Evolutionary conservation across 108 stramenopile species (phyloP).

Genomic region (Fragilaria radians): DNA sequence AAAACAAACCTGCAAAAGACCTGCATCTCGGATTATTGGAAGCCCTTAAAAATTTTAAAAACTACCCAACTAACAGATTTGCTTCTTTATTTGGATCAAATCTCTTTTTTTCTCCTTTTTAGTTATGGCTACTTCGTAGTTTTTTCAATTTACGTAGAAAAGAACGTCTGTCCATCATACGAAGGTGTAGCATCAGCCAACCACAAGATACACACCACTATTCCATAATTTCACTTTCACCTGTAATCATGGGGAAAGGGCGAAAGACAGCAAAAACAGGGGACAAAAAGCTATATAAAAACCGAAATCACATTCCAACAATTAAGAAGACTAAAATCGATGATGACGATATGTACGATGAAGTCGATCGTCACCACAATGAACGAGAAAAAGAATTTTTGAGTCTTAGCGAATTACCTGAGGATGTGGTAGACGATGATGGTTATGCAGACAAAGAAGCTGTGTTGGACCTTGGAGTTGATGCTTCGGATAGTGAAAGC

Average conservation of each 20-base stretch:
- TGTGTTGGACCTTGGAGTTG: constrained; percentile 65
- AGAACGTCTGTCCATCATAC: too few species aligned
- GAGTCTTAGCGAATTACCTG: constrained; percentile 18
- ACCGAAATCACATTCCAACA: constrained; percentile 8
- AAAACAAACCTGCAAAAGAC: too few species aligned
- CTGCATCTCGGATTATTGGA: too few species aligned
- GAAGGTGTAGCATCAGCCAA: too few species aligned
- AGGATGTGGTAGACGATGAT: constrained; percentile 35
- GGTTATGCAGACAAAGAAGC: constrained; percentile 37
- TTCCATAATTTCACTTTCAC: not conserved
- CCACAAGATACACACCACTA: not conserved
- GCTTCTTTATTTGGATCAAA: too few species aligned
- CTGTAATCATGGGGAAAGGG: constrained; percentile 33
- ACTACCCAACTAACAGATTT: too few species aligned
- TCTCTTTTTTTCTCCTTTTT: too few species aligned
- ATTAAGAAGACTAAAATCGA: constrained; percentile 10
- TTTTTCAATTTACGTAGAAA: too few species aligned
- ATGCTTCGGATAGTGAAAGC: constrained; percentile 14
- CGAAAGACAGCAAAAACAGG: constrained; percentile 76
- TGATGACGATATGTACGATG: constrained; percentile 57
- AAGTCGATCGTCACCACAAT: constrained; percentile 49
- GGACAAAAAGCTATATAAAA: constrained; percentile 47
- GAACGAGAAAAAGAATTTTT: constrained; percentile 35
- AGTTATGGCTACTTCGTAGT: too few species aligned
- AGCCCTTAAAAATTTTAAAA: too few species aligned